Evolutionary conservation across 768 basidiomycete species (phyloP), one percentile per base, ranked within the genome.

Genomic region (Leucocoprinus birnbaumii): DNA sequence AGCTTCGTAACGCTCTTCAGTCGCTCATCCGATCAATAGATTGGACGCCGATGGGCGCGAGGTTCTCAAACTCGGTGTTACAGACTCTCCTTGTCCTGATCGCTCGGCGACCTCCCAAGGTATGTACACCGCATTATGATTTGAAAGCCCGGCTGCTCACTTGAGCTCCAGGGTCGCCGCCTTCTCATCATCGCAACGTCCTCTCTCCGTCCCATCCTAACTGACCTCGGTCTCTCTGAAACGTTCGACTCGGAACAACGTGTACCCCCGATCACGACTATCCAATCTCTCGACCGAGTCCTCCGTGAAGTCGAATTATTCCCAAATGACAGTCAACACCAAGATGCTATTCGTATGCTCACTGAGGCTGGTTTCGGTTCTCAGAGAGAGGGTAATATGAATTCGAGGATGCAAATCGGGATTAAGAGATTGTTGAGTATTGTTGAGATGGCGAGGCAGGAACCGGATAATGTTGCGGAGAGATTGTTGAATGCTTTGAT

Each of bases 371-470:
- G 91, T 10, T 85, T 95, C 10, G 65, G 72, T 16, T 70, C 71
- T 6, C 76, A 77, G n/a, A 72, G 74, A 51, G 76, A 76, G 27
- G 76, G 72, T 13, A 48, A 55, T 46, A 66, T 77, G 42, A 66
- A 71, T 10, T 63, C 78, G 13, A 77, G 73, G 45, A 61, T 94
- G 61, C 83, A 87, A 59, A 87, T 98, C 45, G 97, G 97, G 0
- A 85, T 99, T 64, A 98, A 98, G 84, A 94, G 91, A 71, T 64
- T 99, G 68, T 68, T 99, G 66, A 92, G 86, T 57, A 79, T 90
- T 53, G 79, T 95, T 18, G 97, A 99, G 78, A 98, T 97, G 95
- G 91, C 95, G 46, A 80, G 96, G 64, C 97, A 98, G 73, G 96
- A 97, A 64, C 92, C 92, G 1, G 86, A 91, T 48, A 86, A 84